Evolutionary conservation across 352 stramenopile species (phyloP), one percentile per base, ranked within the genome.

Genomic region (Globisporangium megalacanthum): DNA sequence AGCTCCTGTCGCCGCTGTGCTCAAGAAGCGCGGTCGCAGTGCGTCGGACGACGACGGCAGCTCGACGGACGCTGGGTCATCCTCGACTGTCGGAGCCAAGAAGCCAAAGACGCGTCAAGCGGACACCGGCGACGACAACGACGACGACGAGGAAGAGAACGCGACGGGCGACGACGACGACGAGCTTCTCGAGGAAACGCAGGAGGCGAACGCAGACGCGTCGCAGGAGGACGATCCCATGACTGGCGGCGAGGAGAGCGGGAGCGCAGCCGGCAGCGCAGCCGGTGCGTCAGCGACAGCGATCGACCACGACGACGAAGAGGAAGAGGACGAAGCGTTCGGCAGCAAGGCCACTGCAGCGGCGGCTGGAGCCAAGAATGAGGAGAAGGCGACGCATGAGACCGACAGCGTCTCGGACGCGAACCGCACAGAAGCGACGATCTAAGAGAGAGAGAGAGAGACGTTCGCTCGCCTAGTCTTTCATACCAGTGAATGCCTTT

Each of bases 21-120:
- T 90, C 51, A 88, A 84, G 60, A 88, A 86, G 56, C 74, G 79
- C 36, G 51, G 39, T 6, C 79, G 68, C 19, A 45, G 47, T 47
- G 54, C 61, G 19, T 77, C 69, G 6, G 65, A 75, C 8, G 70
- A 75, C 29, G 52, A 66, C 31, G 46, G 61, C 11, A 63, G 35
- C 35, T 63, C 57, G 1, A 56, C 58, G n/a, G 63, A 54, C 22
- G 36, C 41, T 15, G 45, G 46, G 5, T 65, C 62, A 0, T 53
- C 44, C 5, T 60, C 56, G 29, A 22, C 25, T 22, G 25, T 7
- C 33, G 25, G 36, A 20, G 36, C 42, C 13, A 71, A 69, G 58
- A 73, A 74, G 51, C 31, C 20, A 7, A 70, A 70, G 47, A 29
- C 49, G 15, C 58, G 54, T 47, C 47, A 49, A 4, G 61, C 65